Base-by-base conservation (phyloP, 148 eudicot species). In the Heliamphora exappendiculata region DNA sequence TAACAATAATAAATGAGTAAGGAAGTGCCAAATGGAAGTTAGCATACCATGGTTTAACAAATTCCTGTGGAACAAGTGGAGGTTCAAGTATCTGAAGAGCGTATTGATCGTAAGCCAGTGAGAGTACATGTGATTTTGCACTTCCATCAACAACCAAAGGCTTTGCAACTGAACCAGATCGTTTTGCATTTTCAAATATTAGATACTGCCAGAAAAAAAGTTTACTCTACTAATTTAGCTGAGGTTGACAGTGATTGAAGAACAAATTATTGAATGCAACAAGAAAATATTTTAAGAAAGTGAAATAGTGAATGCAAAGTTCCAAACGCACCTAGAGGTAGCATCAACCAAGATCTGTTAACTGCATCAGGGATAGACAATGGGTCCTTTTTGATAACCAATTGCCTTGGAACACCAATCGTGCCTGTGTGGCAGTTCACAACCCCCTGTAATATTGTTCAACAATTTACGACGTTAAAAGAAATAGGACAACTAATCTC, bases 21-120 rank as follows among this genome's bases (percentile, higher is more conserved):
- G 41, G 7, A 29, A n/a, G 28, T 42, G 24, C 29, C 29, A 29
- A 19, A 14, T 60, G 51, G 41, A 58, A 74, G 72, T 78, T 16
- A 42, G 29, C 33, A 57, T 88, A 94, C 98, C 99, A 80, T 95
- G 99, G 80, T 95, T 95, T 22, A n/a, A 95, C 91, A 71, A 95
- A 95, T 82, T 95, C 99, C 77, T 95, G 99, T 58, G 93, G 74
- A 74, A 95, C 91, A 24, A 95, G 90, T 2, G 99, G 98, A n/a
- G 99, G 96, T 79, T 95, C 97, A 20, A 95, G 93, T 76, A 80
- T 93, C 84, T 82, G 79, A 49, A 95, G 91, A 74, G 99, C 89
- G 79, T 87, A 82, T 75, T 87, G 87, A 79, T 95, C 99, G 83
- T 88, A 95, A 62, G 98, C 99, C 39, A 93, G 93, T 22, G 94